Evolutionary conservation across 2,329 filamentous ascomycete species (phyloP), one percentile per base, ranked within the genome.

Genomic region (Fusarium sambucinum): DNA sequence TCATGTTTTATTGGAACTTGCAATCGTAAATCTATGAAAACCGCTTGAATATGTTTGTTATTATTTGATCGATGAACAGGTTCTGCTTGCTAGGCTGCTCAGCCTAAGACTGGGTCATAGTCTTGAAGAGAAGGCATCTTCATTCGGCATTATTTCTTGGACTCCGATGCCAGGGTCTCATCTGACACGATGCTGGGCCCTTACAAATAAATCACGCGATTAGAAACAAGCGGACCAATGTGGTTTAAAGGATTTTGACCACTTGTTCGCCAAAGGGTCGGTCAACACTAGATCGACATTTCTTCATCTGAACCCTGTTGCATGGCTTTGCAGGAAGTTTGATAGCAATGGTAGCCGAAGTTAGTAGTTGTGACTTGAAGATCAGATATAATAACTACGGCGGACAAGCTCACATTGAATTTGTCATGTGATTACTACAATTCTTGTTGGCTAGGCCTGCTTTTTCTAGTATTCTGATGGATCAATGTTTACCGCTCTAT

Each of bases 281-380:
- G 57, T 63, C 57, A 69, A 70, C 52, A 66, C 54, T 27, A 59
- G 68, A 70, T 70, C 59, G 55, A 38, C 63, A 61, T 65, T 38
- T 45, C 60, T 54, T 67, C 56, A 48, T 55, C 50, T 46, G n/a
- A 55, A 55, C 57, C 63, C 48, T 50, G 62, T 23, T 59, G 32
- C 27, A 58, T 30, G 52, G 30, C 46, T 59, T 48, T 19, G 30
- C n/a, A 45, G 29, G 12, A 9, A 9, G 5, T 13, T 53, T 44
- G 52, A 55, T 55, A 68, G 41, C 44, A 61, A 55, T 55, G 65
- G 37, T 41, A 56, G 23, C 27, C 59, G 53, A 47, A 6, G 11
- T 53, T 54, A 33, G 50, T 8, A 16, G 12, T n/a, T 10, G 11
- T 12, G 13, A 17, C 13, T 44, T 25, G 4, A 19, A 23, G 2